Evolutionary conservation across 106 monocot species (phyloP), one percentile per base, ranked within the genome.

Genomic region (Phalaenopsis aphrodite): DNA sequence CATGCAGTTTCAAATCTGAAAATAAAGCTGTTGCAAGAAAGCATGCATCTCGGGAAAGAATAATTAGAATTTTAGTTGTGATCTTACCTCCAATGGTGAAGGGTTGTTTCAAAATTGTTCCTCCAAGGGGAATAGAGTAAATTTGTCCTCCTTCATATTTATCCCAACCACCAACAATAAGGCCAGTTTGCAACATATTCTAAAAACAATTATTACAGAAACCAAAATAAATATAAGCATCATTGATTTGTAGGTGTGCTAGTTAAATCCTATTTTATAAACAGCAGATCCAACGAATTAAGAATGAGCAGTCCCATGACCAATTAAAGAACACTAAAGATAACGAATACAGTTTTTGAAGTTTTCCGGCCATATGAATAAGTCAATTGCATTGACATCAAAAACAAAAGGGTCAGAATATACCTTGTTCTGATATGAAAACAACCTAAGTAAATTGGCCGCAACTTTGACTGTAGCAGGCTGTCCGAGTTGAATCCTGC

Each of bases 141-240:
- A 97, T 92, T 79, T 97, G 97, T 8, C 92, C 97, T 41, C 94
- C 97, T 85, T 92, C 97, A 81, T 90, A 88, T 56, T 94, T 97
- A 79, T 97, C 94, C 94, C 92, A 97, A 47, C 97, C 97, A 77
- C 97, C 97, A 85, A 97, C 86, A 87, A 97, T 97, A 81, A 97
- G 45, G 56, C 94, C 97, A 80, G 92, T 80, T 89, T 97, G 92
- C 38, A 97, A 84, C 90, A 96, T 91, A 81, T 87, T 90, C 93
- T 93, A 75, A 79, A 90, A 80, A 69, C 21, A 69, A 58, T 24
- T 57, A 83, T 68, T 55, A 39, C 38, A 36, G 48, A 78, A 47
- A 64, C 43, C 24, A 79, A 78, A 79, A 49, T 39, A 2, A 12
- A 45, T 12, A 65, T 76, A 49, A 49, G 1, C 47, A 30, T n/a